A percentile compares a stretch with the other conserved stretches of the same genome.
phyloP scores from a whole-genome alignment of 345 rosid genomes.

The Sapria himalayana region DNA sequence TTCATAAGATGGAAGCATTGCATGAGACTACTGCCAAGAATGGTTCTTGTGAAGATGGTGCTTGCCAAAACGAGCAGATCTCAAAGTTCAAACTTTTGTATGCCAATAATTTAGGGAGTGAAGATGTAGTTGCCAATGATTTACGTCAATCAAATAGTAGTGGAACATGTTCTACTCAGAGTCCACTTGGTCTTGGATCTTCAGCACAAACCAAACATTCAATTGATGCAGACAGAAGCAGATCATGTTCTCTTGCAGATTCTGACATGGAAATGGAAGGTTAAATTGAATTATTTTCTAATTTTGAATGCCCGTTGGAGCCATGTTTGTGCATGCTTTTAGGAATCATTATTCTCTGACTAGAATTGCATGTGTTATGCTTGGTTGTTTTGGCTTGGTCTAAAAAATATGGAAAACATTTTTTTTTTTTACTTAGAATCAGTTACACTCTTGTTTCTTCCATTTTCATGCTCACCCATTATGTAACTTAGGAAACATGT shows the following conservation, averaged over 20 bases:
- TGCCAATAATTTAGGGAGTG: slow-evolving; percentile 23
- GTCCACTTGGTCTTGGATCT: slow-evolving; percentile 9
- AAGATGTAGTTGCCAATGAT: slow-evolving; percentile 16
- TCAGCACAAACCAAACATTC: slow-evolving; percentile 6
- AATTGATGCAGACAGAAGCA: slow-evolving; percentile 7
- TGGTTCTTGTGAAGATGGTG: slow-evolving; percentile 21
- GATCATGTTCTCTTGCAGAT: slow-evolving; percentile 17
- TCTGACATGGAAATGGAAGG: slow-evolving; percentile 95
- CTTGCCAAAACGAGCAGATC: slow-evolving; percentile 15
- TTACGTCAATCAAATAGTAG: slow-evolving; percentile 10
- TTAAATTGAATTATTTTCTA: slow-evolving; percentile 12
- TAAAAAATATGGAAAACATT: too few relatives aligned
- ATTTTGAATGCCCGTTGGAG: too few relatives aligned
- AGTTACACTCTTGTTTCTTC: too few relatives aligned
- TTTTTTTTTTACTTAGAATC: too few relatives aligned
- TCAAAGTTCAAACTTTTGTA: slow-evolving; percentile 20
- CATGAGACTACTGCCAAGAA: slow-evolving; percentile 19
- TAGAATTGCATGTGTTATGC: too few relatives aligned
- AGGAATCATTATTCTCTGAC: too few relatives aligned
- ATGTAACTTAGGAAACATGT: too few relatives aligned
- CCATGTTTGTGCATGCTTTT: too few relatives aligned
- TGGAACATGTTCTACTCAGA: neutral
- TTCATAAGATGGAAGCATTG: slow-evolving; percentile 18
- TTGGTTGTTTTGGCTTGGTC: too few relatives aligned
- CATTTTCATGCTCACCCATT: too few relatives aligned